Conservation (phyloP, 2,329 filamentous ascomycete species). For the Nemania sp. region DNA sequence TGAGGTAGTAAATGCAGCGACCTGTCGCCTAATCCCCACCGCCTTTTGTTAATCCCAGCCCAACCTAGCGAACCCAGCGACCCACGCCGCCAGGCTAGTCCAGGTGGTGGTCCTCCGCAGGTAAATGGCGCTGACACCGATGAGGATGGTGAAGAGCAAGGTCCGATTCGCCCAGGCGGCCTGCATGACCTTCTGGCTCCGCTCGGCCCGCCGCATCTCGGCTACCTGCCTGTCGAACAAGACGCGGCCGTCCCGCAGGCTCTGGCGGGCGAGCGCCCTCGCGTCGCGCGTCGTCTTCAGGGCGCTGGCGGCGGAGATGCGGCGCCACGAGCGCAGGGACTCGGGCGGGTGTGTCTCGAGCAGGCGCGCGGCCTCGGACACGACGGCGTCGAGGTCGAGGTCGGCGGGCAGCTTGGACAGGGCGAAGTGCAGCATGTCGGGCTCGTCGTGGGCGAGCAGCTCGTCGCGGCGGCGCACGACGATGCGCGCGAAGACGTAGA, state of each 20-base stretch:
- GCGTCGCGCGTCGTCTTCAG: slow-evolving; percentile 77
- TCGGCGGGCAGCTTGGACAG: slow-evolving; percentile 84
- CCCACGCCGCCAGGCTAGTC: slow-evolving; percentile 35
- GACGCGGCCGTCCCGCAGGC: slow-evolving; percentile 65
- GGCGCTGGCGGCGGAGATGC: slow-evolving; percentile 75
- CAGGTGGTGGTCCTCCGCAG: slow-evolving; percentile 55
- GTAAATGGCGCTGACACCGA: slow-evolving; percentile 72
- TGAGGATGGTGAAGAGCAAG: slow-evolving; percentile 65
- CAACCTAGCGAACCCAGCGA: neutral
- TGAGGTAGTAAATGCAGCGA: neutral
- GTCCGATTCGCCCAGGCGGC: slow-evolving; percentile 68
- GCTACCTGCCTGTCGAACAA: slow-evolving; percentile 73
- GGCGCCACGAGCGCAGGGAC: slow-evolving; percentile 70
- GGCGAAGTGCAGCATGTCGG: slow-evolving; percentile 88
- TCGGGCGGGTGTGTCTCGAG: slow-evolving; percentile 73
- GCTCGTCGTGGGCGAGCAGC: slow-evolving; percentile 80
- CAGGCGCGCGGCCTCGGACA: slow-evolving; percentile 67
- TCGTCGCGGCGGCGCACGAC: slow-evolving; percentile 80
- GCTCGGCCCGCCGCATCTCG: slow-evolving; percentile 71
- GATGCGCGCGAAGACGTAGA: slow-evolving; percentile 92
- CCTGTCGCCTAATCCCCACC: neutral
- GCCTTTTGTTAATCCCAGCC: neutral
- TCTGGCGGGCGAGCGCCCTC: slow-evolving; percentile 56
- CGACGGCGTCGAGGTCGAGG: slow-evolving; percentile 78
- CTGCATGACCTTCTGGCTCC: slow-evolving; percentile 53